Evolutionary conservation across 140 eudicot species (phyloP).

Genomic region (Stevia rebaudiana): DNA sequence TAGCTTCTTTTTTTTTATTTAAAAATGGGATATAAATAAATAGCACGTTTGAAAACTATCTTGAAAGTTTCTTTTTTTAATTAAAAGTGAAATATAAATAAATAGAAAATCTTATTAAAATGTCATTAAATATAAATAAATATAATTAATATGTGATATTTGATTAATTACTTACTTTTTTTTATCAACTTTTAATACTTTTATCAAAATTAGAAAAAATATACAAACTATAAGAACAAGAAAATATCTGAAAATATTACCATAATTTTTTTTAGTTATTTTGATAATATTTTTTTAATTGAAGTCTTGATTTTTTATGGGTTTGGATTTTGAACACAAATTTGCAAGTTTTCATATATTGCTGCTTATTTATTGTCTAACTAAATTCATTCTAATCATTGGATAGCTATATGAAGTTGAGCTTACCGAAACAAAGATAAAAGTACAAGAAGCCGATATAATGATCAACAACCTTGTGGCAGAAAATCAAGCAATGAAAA

Average conservation of each 20-base stretch:
- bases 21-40: slow-evolving; percentile 24
- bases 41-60: neutral
- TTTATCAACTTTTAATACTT: neutral
- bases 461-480: slow-evolving; percentile 62
- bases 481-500: slow-evolving; percentile 59
- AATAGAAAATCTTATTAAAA: too few relatives aligned
- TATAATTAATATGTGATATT: neutral
- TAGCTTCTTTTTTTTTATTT: slow-evolving; percentile 25
- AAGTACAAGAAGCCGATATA: slow-evolving; percentile 59
- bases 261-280: slow-evolving; percentile 4
- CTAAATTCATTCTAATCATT: neutral
- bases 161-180: neutral
- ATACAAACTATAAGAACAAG: neutral
- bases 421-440: slow-evolving; percentile 44
- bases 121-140: too few relatives aligned
- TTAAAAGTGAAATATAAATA: too few relatives aligned
- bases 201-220: neutral
- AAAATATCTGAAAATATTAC: neutral
- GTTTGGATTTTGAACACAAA: too few relatives aligned
- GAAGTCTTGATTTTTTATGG: too few relatives aligned
- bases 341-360: neutral
- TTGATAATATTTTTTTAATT: too few relatives aligned
- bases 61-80: too few relatives aligned
- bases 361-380: neutral
- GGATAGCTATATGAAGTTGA: slow-evolving; percentile 53